Base-by-base conservation (phyloP, 768 basidiomycete species). In the Mycena crocata region DNA sequence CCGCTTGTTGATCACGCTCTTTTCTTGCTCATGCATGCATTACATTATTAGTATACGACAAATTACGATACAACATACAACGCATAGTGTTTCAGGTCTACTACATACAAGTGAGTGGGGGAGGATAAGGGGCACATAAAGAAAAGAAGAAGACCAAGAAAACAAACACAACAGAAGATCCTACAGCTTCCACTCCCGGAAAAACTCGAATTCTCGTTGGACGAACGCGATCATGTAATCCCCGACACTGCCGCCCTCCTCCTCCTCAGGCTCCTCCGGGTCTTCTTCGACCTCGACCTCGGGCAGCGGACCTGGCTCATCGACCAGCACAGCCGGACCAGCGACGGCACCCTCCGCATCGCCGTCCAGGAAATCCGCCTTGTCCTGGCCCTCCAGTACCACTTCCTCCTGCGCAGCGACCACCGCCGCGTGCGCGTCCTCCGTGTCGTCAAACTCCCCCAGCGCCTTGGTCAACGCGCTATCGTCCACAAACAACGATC, bases 161-260 rank as follows among this genome's bases (percentile, higher is more conserved):
- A 64, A 51, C 26, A 56, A 65, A 37, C 17, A 61, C 15, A 62
- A 57, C 10, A 60, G 24, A 67, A n/a, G n/a, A n/a, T n/a, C n/a
- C 73, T 82, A 89, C 75, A 91, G 31, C 56, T 88, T 84, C 92
- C 92, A 93, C 45, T 91, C 90, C 63, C 79, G 82, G 79, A 95
- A 95, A 76, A 85, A 90, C 39, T 90, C 89, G 74, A 83, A 85
- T 69, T 94, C 91, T 44, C 72, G 74, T 56, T 84, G 81, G 28
- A 91, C 89, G 70, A 89, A 85, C 19, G 81, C 74, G 32, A 98
- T 81, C 94, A 98, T 96, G 73, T 94, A 96, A 62, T 96, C 94
- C 42, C 91, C 89, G 21, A 91, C 83, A 12, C 89, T 90, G 19
- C 93, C 94, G 2, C 91, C 90, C 39, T 92, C 89, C 54, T 76